Percentiles rank a stretch among this genome's conserved stretches.
Evolutionary conservation across 768 basidiomycete species (phyloP).

Genomic region (Phylloporus arenicola): DNA sequence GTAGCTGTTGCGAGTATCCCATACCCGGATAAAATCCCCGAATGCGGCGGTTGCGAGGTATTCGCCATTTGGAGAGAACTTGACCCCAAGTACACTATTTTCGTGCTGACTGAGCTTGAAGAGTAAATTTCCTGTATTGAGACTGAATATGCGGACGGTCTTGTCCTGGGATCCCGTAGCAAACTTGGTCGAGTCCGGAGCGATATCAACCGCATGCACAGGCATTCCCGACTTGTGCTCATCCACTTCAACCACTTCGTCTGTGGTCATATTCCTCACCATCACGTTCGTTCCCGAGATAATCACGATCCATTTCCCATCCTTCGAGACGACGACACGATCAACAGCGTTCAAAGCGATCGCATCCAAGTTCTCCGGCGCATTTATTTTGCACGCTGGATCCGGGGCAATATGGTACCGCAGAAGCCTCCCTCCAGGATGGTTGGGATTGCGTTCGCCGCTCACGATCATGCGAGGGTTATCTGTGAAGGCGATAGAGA

Average conservation of each 20-base stretch:
- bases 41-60: neutral
- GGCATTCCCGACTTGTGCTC: neutral
- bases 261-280: neutral
- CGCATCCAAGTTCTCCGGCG: neutral
- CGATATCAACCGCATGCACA: neutral
- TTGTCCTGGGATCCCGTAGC: neutral
- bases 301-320: neutral
- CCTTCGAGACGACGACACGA: neutral
- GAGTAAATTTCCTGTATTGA: neutral
- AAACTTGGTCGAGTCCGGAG: neutral
- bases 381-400: neutral
- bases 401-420: neutral
- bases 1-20: neutral
- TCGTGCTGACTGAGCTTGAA: neutral
- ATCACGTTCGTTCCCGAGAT: neutral
- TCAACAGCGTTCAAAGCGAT: neutral
- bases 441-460: neutral
- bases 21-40: neutral
- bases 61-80: neutral
- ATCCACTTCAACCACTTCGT: neutral
- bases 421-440: neutral
- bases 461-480: neutral
- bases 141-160: neutral
- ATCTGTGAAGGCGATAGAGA: neutral
- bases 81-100: neutral